Evolutionary conservation across 768 basidiomycete genomes (phyloP), one percentile per base, ranked within the genome.

Genomic region (Lactarius hatsudake): DNA sequence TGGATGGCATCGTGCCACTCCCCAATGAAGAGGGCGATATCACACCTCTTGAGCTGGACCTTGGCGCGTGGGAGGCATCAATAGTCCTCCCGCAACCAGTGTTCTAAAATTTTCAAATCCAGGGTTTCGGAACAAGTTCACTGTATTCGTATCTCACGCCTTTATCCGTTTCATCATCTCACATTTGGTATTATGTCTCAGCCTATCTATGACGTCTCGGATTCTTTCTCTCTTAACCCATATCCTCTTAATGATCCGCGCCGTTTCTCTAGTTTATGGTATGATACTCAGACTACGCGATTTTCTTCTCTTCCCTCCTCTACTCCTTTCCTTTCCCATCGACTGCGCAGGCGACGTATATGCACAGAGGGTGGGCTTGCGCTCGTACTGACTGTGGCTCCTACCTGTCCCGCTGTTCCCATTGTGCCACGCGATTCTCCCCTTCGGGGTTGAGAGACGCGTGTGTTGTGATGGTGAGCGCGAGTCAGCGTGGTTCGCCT

Each of bases 401-500:
- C 59, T 57, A 66, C 71, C 73, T 74, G 73, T 75, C 77, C 63
- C 71, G 77, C 77, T 75, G 77, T 74, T 71, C 69, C 70, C 70
- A 59, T 48, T 61, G 64, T 53, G 53, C 36, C 63, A 62, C 57
- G 72, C 68, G 79, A 82, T 80, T 84, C 81, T 82, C 80, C 81
- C 80, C 78, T 71, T 45, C 70, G 77, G 82, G 83, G 81, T 73
- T 75, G 82, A 83, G 82, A 82, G 80, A 75, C 74, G 73, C 64
- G 59, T 71, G 72, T 65, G 71, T 67, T 65, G 61, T 72, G 74
- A 71, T 72, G 79, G 82, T 84, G 82, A 83, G 82, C 82, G 83
- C 81, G 81, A 73, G 66, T n/a, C 26, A 57, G 20, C 18, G 70
- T 64, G 65, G 62, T 69, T 61, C 48, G 38, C 42, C 58, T 61